These are phyloP conservation scores for Trametes pubescens DNA, from an alignment of 1,284 basidiomycete species.

Conservation along the genomic window DNA sequence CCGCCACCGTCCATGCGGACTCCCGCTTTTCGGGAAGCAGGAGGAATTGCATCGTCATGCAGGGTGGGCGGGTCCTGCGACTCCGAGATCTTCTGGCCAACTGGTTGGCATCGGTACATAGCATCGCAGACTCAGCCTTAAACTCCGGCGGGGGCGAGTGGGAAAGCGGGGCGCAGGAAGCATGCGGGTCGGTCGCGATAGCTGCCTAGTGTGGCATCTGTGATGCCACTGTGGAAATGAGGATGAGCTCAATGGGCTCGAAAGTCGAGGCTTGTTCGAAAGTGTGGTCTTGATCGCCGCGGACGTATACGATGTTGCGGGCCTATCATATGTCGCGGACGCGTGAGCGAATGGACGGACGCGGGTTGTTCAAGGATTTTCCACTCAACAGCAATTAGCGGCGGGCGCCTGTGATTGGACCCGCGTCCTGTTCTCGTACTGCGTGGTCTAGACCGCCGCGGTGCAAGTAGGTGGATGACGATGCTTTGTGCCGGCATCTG, in stretches of 20 bases:
- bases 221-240: conserved; percentile 17
- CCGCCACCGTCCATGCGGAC: not conserved
- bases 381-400: not conserved
- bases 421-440: not conserved
- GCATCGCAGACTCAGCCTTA: not conserved
- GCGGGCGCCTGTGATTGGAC: not conserved
- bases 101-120: no score
- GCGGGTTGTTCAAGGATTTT: not conserved
- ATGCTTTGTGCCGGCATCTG: not conserved
- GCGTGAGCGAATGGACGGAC: not conserved
- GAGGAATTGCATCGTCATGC: conserved; percentile 9
- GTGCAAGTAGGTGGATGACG: not conserved
- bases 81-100: not conserved
- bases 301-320: not conserved
- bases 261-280: not conserved
- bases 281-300: not conserved
- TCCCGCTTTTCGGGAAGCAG: conserved; percentile 10
- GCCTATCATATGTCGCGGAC: not conserved
- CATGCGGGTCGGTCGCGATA: not conserved
- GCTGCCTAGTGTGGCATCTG: conserved; percentile 3
- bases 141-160: not conserved
- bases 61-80: no score
- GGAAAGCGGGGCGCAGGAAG: not conserved
- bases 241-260: not conserved
- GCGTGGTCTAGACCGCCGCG: not conserved